phyloP scores from a whole-genome alignment of 805 yeast genomes.

The Komagataella ulmi region DNA sequence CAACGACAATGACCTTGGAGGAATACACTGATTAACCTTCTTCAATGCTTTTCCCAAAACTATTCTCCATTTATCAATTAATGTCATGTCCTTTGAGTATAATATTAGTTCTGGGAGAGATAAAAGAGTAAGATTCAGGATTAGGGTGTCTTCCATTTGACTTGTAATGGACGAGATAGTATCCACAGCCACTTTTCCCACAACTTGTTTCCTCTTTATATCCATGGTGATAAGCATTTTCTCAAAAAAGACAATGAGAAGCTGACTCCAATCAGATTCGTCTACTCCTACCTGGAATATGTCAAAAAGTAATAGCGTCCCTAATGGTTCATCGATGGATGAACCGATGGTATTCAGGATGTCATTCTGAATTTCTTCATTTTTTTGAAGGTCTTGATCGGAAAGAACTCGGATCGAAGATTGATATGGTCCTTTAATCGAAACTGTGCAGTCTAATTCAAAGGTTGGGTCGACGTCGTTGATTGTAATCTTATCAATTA shows the following conservation, averaged over 20 bases:
- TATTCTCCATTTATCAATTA: background rate
- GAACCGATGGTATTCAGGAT: background rate
- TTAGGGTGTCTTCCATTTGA: background rate
- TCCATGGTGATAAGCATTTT: background rate
- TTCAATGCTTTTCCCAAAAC: background rate
- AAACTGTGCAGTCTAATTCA: background rate
- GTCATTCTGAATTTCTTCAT: background rate
- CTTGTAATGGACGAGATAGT: background rate
- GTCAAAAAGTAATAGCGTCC: background rate
- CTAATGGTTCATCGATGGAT: background rate
- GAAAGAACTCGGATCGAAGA: background rate
- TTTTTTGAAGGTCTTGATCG: background rate
- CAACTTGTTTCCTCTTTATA: background rate
- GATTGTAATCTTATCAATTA: background rate
- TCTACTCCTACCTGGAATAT: background rate
- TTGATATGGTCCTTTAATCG: background rate
- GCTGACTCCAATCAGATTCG: background rate
- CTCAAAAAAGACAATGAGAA: background rate
- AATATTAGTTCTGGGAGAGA: background rate
- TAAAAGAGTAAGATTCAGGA: background rate
- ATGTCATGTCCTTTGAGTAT: background rate
- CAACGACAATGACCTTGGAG: background rate
- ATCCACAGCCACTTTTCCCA: background rate
- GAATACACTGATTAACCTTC: background rate
- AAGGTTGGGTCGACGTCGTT: background rate